A percentile compares a stretch with the other conserved stretches of the same genome.
phyloP scores from a whole-genome alignment of 345 rosid species.

The Brassica incana region DNA sequence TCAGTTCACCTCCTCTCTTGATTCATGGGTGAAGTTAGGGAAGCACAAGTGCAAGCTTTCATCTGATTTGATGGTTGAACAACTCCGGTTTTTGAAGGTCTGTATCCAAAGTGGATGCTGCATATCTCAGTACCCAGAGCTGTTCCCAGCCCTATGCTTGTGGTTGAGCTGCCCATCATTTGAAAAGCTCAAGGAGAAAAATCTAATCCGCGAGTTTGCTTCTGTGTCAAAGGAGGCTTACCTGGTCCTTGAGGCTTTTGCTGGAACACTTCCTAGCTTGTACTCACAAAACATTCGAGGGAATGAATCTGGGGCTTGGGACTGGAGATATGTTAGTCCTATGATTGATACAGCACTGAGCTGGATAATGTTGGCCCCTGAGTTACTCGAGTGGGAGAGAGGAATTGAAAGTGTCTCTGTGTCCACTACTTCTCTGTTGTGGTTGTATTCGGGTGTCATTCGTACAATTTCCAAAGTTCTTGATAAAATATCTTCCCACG shows the following conservation, averaged over 20 bases:
- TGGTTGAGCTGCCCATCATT: slow-evolving; percentile 84
- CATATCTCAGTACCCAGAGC: slow-evolving; percentile 63
- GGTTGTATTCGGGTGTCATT: slow-evolving; percentile 70
- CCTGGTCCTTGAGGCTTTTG: slow-evolving; percentile 74
- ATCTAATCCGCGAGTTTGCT: slow-evolving; percentile 62
- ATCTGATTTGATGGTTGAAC: slow-evolving; percentile 77
- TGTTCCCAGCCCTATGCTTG: slow-evolving; percentile 78
- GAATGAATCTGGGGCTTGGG: slow-evolving; percentile 54
- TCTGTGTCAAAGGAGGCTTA: slow-evolving; percentile 71
- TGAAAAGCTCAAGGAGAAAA: slow-evolving; percentile 54
- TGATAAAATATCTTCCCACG: slow-evolving; percentile 49
- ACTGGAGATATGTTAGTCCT: slow-evolving; percentile 78
- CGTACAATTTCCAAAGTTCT: slow-evolving; percentile 69
- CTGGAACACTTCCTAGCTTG: slow-evolving; percentile 68
- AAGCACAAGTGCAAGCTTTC: slow-evolving; percentile 67
- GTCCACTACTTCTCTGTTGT: slow-evolving; percentile 52
- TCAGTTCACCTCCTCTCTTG: slow-evolving; percentile 59
- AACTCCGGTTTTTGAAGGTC: slow-evolving; percentile 78
- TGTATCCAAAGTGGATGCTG: slow-evolving; percentile 69
- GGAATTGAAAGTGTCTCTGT: slow-evolving; percentile 35
- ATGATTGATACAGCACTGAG: slow-evolving; percentile 71
- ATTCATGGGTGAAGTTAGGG: slow-evolving; percentile 70
- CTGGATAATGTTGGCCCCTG: slow-evolving; percentile 61
- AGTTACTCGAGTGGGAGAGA: slow-evolving; percentile 41
- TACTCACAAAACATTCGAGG: slow-evolving; percentile 40